A percentile compares a stretch with the other conserved stretches of the same genome.
phyloP scores from a whole-genome alignment of 768 basidiomycete species.

The Tricholoma sp. region DNA sequence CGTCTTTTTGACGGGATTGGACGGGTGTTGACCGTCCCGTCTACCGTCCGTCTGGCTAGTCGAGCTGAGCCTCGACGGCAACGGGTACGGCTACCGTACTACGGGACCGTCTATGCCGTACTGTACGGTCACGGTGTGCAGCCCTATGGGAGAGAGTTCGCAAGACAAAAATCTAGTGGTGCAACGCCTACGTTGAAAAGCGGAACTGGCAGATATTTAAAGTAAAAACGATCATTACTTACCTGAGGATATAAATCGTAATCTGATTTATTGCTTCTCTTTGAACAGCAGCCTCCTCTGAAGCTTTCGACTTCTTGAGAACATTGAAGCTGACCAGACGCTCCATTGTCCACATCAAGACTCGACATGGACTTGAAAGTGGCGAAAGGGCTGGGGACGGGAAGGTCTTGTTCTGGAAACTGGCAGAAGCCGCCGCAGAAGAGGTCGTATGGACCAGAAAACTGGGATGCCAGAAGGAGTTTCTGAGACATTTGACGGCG shows the following conservation, averaged over 20 bases:
- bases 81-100: too few relatives aligned
- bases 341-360: slow-evolving; percentile 22
- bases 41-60: too few relatives aligned
- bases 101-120: too few relatives aligned
- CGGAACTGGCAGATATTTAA: not conserved
- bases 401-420: slow-evolving; percentile 20
- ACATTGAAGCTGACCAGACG: slow-evolving; percentile 25
- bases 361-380: slow-evolving; percentile 50
- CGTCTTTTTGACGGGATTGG: too few relatives aligned
- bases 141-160: too few relatives aligned
- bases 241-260: not conserved
- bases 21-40: too few relatives aligned
- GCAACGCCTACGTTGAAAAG: not conserved
- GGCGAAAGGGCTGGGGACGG: slow-evolving; percentile 28
- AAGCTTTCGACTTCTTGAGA: slow-evolving; percentile 15
- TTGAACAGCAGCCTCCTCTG: slow-evolving; percentile 23
- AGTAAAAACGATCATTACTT: not conserved
- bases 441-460: too few relatives aligned
- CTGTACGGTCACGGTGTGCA: too few relatives aligned
- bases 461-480: too few relatives aligned
- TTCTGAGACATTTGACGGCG: too few relatives aligned
- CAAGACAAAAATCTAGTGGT: slow-evolving; percentile 19
- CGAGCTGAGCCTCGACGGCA: too few relatives aligned
- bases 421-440: too few relatives aligned
- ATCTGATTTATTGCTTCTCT: slow-evolving; percentile 30